Percentiles rank a stretch among this genome's conserved stretches.
Evolutionary conservation across 768 basidiomycete genomes (phyloP).

Genomic region (Mycena latifolia): DNA sequence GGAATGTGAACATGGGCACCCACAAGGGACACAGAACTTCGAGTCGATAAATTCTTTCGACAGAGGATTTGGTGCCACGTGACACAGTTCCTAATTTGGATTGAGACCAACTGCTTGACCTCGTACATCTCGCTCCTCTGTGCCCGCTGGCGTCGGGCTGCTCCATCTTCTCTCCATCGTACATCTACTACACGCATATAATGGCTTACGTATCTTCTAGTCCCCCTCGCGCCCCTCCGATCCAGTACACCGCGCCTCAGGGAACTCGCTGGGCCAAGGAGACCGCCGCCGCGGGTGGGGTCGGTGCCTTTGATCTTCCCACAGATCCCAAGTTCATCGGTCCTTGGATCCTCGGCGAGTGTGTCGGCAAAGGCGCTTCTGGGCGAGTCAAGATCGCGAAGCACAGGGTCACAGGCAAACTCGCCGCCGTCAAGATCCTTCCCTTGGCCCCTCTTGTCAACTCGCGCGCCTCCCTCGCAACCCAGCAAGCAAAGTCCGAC

Average conservation of each 20-base stretch:
- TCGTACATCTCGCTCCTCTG: conserved; percentile 34
- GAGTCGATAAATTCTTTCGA: neutral
- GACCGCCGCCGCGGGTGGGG: conserved; percentile 82
- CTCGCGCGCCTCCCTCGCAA: conserved; percentile 76
- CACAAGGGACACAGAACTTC: conserved; percentile 29
- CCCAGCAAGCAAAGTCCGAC: conserved; percentile 78
- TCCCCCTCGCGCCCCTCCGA: conserved; percentile 79
- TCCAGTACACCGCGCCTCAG: conserved; percentile 74
- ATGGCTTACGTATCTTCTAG: conserved; percentile 60
- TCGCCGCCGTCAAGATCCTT: conserved; percentile 96
- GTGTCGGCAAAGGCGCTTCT: conserved; percentile 93
- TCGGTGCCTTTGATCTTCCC: conserved; percentile 81
- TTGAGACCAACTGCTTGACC: conserved; percentile 1
- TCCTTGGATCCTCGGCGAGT: conserved; percentile 94
- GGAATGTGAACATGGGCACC: neutral
- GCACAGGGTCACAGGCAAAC: conserved; percentile 87
- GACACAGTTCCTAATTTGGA: no score
- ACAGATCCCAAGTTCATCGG: conserved; percentile 90
- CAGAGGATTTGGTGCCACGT: conserved; percentile 37
- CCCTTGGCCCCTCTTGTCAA: conserved; percentile 83
- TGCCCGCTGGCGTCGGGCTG: conserved; percentile 59
- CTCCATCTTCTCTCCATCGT: conserved; percentile 46
- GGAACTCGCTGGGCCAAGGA: conserved; percentile 92
- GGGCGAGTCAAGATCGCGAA: conserved; percentile 96
- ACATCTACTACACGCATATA: conserved; percentile 40